Evolutionary conservation across 345 rosid genomes (phyloP), one percentile per base, ranked within the genome.

Genomic region (Corymbia maculata): DNA sequence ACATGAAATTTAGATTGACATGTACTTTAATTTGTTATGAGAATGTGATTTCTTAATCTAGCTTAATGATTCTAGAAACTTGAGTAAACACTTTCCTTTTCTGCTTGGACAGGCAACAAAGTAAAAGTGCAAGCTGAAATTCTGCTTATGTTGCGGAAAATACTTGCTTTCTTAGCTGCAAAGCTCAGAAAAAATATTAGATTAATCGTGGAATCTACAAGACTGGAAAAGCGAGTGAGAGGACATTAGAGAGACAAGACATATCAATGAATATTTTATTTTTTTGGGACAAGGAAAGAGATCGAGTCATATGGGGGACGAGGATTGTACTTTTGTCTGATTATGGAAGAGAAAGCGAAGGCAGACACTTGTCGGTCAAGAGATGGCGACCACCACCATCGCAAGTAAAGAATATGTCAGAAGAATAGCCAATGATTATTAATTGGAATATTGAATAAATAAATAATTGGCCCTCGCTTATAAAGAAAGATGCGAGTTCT

Each of bases 321-420:
- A 75, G 49, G 84, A 75, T 75, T 75, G 84, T 21, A 75, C 28
- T 89, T 79, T 50, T 89, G 86, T 75, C 70, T 19, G 30, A 36
- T n/a, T 66, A 75, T 87, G 87, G 45, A 85, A 85, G 87, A 17
- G 87, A 87, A 87, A 75, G 88, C 55, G 51, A 61, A 45, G 61
- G 51, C 84, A 44, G 84, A 75, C 84, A 75, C 84, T 75, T 75
- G 84, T 75, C 84, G 49, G 49, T 75, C 49, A 75, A 75, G 84
- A 19, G 84, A 75, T 75, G 84, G 84, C 19, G 84, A 75, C 84
- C 49, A 42, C 84, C 84, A 75, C 84, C 80, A 70, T 28, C 88
- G 86, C 94, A 96, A 96, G 96, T 90, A 96, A 95, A 89, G 96
- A 96, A 95, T 96, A 94, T 94, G 90, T 61, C 84, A 42, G 49